A percentile compares a stretch with the other conserved stretches of the same genome.
Evolutionary conservation across 345 rosid species (phyloP).

Genomic region (Pistacia vera): DNA sequence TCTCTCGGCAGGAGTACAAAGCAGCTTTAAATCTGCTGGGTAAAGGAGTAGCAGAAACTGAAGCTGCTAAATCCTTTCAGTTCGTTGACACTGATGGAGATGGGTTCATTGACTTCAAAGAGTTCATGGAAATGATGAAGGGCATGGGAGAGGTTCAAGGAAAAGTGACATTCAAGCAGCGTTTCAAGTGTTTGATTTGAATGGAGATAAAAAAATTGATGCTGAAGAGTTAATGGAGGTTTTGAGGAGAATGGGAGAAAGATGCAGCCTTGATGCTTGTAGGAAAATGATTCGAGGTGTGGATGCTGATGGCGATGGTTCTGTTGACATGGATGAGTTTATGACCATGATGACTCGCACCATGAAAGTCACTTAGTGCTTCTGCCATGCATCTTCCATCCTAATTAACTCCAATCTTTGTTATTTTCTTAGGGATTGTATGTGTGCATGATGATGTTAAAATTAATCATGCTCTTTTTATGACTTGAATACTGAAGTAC

Average conservation of each 20-base stretch:
- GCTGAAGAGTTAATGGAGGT: conserved; percentile 60
- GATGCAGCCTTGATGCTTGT: conserved; percentile 46
- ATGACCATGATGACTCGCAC: conserved; percentile 56
- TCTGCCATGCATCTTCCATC: background rate
- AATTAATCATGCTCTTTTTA: background rate
- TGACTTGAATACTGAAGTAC: background rate
- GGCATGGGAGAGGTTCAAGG: conserved; percentile 31
- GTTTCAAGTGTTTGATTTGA: conserved; percentile 48
- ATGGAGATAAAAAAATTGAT: conserved; percentile 53
- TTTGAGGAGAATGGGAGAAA: conserved; percentile 51
- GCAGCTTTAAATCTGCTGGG: conserved; percentile 42
- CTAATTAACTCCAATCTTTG: background rate
- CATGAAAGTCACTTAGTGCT: conserved; percentile 19
- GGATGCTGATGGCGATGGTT: conserved; percentile 55
- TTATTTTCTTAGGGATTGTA: too few species aligned
- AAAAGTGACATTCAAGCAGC: conserved; percentile 42
- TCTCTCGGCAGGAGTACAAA: conserved; percentile 49
- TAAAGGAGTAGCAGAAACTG: conserved; percentile 34
- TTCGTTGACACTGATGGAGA: conserved; percentile 52
- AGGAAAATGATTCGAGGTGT: conserved; percentile 53
- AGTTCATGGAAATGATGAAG: conserved; percentile 48
- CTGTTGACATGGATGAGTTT: conserved; percentile 55
- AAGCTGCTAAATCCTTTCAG: conserved; percentile 35
- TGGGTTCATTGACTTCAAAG: conserved; percentile 56
- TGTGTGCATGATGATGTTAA: background rate